A percentile compares a stretch with the other conserved stretches of the same genome.
These are phyloP conservation scores for Perkinsus marinus DNA, from an alignment of 169 alveolate genomes.

Conservation along the genomic window DNA sequence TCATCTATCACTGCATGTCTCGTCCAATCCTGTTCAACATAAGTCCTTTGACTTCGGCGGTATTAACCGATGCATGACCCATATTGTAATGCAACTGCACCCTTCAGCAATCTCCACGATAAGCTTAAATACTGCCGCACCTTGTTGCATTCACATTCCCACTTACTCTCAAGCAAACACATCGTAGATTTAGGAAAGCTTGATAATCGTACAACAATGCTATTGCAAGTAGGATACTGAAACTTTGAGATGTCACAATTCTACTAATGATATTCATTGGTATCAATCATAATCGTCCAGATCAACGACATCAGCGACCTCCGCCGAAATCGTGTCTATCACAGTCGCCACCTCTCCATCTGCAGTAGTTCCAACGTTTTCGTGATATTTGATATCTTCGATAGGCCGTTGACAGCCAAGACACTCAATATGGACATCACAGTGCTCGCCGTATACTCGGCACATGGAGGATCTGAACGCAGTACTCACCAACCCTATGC, in stretches of 20 bases:
- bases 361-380: neutral
- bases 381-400: neutral
- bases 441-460: neutral
- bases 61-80: neutral
- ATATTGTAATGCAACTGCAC: neutral
- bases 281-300: neutral
- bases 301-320: neutral
- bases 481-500: neutral
- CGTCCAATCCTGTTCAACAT: neutral
- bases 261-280: neutral
- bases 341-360: neutral
- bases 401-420: neutral
- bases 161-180: neutral
- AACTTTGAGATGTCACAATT: neutral
- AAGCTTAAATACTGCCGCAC: neutral
- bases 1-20: neutral
- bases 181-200: neutral
- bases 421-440: neutral
- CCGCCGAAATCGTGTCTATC: neutral
- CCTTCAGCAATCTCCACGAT: neutral
- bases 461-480: neutral
- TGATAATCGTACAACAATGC: neutral
- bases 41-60: neutral
- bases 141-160: neutral
- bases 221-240: neutral